phyloP scores from a whole-genome alignment of 2,329 filamentous ascomycete species.

The Verticillium nubilum region DNA sequence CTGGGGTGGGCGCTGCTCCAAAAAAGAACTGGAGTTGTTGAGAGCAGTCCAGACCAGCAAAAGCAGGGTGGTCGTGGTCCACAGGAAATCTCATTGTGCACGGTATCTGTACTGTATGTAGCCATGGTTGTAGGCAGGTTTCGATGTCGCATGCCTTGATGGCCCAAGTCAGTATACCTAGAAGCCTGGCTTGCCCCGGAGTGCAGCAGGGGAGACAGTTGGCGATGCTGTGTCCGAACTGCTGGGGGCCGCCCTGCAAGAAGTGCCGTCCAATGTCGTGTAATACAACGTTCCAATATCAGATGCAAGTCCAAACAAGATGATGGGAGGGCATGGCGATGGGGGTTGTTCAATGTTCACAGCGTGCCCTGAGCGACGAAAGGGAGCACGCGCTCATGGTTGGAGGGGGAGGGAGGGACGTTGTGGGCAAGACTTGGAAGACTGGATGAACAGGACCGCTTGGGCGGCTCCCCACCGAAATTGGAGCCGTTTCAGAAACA shows the following conservation, averaged over 20 bases:
- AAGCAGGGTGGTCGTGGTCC: background rate
- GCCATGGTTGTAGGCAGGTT: background rate
- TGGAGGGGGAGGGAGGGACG: background rate
- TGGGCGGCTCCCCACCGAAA: conserved; percentile 11
- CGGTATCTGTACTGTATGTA: no score
- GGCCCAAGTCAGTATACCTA: no score
- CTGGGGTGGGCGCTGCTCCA: background rate
- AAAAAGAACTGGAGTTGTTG: background rate
- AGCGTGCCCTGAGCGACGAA: background rate
- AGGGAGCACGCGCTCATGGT: background rate
- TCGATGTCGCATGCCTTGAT: background rate
- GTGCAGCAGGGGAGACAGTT: background rate
- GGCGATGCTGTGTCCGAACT: background rate
- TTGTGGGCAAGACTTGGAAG: background rate
- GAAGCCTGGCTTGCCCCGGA: no score
- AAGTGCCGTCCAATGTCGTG: background rate
- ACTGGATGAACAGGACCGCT: conserved; percentile 10
- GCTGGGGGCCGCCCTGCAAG: background rate
- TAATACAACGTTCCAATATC: background rate
- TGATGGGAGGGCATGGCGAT: background rate
- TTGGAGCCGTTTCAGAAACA: conserved; percentile 13
- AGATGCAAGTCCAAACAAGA: background rate
- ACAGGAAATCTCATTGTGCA: no score
- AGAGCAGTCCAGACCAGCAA: background rate
- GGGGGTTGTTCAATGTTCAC: background rate